phyloP scores from a whole-genome alignment of 257 asterid species.

The Sherardia arvensis region DNA sequence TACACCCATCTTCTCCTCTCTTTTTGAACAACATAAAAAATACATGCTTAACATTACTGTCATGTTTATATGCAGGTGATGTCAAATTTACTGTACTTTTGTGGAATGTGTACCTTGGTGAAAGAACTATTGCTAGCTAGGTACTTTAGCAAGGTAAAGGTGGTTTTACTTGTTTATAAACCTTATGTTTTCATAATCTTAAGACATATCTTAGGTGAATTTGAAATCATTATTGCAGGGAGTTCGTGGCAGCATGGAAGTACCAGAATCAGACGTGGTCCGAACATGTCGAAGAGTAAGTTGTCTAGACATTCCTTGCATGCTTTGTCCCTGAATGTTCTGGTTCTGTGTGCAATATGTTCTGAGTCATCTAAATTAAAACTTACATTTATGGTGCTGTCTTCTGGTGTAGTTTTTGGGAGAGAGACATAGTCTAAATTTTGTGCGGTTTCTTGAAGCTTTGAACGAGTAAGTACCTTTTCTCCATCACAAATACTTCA shows the following conservation, averaged over 20 bases:
- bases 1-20: background rate
- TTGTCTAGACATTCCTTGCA: constrained; percentile 14
- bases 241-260: constrained; percentile 46
- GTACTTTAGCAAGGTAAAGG: constrained; percentile 87
- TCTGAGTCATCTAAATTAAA: too few species aligned
- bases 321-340: background rate
- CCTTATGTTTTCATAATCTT: background rate
- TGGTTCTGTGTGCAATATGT: background rate
- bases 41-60: background rate
- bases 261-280: constrained; percentile 49
- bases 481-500: background rate
- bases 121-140: constrained; percentile 86
- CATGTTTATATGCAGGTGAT: constrained; percentile 50
- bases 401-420: constrained; percentile 42
- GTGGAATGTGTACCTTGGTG: constrained; percentile 83
- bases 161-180: constrained; percentile 3
- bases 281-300: constrained; percentile 66
- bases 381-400: constrained; percentile 5
- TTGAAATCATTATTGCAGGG: constrained; percentile 29
- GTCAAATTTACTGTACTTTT: constrained; percentile 81
- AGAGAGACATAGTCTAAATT: constrained; percentile 57
- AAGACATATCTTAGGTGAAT: background rate
- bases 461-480: constrained; percentile 33
- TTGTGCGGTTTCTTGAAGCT: constrained; percentile 52
- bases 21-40: background rate